phyloP scores from a whole-genome alignment of 345 rosid genomes.

The Reutealis trisperma region DNA sequence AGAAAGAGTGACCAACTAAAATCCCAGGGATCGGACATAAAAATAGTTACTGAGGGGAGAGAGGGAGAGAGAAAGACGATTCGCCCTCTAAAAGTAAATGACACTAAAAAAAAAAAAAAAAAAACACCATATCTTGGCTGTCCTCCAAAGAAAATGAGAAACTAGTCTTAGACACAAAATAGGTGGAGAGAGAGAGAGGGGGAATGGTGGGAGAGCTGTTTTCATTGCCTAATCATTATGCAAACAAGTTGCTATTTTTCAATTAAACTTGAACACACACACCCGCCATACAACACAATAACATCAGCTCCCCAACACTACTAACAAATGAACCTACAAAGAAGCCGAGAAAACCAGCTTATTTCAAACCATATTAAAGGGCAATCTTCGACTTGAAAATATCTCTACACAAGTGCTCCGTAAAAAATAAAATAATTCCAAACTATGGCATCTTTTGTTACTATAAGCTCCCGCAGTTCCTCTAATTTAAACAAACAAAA shows the following conservation, averaged over 20 bases:
- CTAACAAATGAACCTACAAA: neutral
- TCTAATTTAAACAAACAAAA: no score
- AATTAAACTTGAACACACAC: neutral
- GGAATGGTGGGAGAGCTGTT: no score
- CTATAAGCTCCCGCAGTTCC: no score
- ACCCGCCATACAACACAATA: neutral
- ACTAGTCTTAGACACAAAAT: neutral
- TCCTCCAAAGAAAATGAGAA: neutral
- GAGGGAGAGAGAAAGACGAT: no score
- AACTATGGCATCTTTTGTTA: no score
- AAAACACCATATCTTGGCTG: neutral
- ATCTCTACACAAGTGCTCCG: no score
- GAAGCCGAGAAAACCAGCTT: neutral
- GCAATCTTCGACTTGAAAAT: neutral
- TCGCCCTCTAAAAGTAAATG: neutral
- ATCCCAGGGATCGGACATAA: no score
- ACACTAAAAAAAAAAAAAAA: no score
- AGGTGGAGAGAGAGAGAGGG: neutral
- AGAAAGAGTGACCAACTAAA: no score
- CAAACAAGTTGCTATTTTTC: neutral
- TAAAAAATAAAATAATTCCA: no score
- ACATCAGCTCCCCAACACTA: neutral
- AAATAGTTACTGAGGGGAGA: neutral
- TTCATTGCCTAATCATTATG: neutral
- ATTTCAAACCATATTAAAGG: neutral